These are phyloP conservation scores for Gaeumannomyces sp. DNA, from an alignment of 2,329 filamentous ascomycete species.

Conservation along the genomic window DNA sequence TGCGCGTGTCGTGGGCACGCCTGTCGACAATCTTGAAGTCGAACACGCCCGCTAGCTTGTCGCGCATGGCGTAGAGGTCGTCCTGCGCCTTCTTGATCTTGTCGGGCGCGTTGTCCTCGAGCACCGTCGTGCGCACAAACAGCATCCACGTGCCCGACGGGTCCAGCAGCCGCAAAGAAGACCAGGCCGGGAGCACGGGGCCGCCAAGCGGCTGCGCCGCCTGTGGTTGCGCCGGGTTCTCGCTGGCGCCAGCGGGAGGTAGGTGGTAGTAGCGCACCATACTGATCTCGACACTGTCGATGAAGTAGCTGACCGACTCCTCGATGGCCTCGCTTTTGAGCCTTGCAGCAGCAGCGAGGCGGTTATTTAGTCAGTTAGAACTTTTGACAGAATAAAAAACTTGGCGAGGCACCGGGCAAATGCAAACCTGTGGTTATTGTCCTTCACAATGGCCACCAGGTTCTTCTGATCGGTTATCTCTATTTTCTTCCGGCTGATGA, in stretches of 20 bases:
- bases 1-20: slow-evolving; percentile 46
- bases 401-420: slow-evolving; percentile 14
- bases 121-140: slow-evolving; percentile 45
- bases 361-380: too few relatives aligned
- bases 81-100: slow-evolving; percentile 50
- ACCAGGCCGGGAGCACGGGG: slow-evolving; percentile 36
- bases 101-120: slow-evolving; percentile 52
- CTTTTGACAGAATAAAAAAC: not conserved
- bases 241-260: slow-evolving; percentile 24
- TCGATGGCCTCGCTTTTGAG: slow-evolving; percentile 48
- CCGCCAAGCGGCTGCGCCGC: slow-evolving; percentile 23
- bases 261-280: slow-evolving; percentile 41
- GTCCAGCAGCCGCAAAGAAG: slow-evolving; percentile 41
- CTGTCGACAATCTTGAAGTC: slow-evolving; percentile 47
- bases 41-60: slow-evolving; percentile 45
- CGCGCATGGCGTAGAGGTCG: slow-evolving; percentile 39
- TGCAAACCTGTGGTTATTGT: slow-evolving; percentile 45
- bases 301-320: slow-evolving; percentile 47
- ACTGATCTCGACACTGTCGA: slow-evolving; percentile 48
- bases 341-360: slow-evolving; percentile 23
- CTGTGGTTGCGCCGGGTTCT: slow-evolving; percentile 11
- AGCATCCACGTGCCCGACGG: slow-evolving; percentile 47
- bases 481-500: slow-evolving; percentile 49
- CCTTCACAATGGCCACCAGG: slow-evolving; percentile 40
- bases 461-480: slow-evolving; percentile 48